A percentile compares a stretch with the other conserved stretches of the same genome.
phyloP scores from a whole-genome alignment of 2,329 filamentous ascomycete genomes.

The Aspergillus aculeatus region DNA sequence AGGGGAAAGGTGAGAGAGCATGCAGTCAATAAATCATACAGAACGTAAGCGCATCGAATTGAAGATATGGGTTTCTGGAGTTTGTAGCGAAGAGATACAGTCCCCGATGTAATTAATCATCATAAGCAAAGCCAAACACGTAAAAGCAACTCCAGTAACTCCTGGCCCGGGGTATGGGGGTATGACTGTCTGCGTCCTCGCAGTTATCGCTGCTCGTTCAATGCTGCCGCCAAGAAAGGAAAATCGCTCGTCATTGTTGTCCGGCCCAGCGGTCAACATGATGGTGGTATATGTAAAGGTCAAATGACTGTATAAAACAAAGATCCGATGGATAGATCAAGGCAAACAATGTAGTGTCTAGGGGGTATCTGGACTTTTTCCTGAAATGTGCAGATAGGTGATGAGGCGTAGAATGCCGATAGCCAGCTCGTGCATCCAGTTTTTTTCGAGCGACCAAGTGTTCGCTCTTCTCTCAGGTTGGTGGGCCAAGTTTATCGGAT shows the following conservation, averaged over 20 bases:
- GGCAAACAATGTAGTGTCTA: neutral
- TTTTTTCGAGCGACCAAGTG: neutral
- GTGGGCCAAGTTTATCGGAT: neutral
- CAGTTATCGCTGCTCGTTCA: constrained; percentile 1
- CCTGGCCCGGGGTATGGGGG: constrained; percentile 3
- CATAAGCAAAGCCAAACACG: neutral
- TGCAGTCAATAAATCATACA: constrained; percentile 4
- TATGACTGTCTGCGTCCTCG: constrained; percentile 5
- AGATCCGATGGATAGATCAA: neutral
- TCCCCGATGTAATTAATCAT: neutral
- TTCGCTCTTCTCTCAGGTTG: neutral
- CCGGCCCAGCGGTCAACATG: neutral
- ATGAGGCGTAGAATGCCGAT: neutral
- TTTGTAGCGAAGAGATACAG: neutral
- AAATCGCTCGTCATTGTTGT: neutral
- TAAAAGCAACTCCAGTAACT: neutral
- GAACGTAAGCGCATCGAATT: neutral
- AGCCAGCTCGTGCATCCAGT: neutral
- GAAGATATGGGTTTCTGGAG: neutral
- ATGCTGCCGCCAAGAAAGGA: constrained; percentile 2
- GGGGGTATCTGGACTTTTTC: neutral
- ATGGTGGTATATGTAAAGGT: neutral
- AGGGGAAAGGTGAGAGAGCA: neutral
- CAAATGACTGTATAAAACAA: neutral
- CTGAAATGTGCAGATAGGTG: neutral